These are phyloP conservation scores for Trypanosoma melophagium DNA, from an alignment of 208 protist species.

Conservation along the genomic window DNA sequence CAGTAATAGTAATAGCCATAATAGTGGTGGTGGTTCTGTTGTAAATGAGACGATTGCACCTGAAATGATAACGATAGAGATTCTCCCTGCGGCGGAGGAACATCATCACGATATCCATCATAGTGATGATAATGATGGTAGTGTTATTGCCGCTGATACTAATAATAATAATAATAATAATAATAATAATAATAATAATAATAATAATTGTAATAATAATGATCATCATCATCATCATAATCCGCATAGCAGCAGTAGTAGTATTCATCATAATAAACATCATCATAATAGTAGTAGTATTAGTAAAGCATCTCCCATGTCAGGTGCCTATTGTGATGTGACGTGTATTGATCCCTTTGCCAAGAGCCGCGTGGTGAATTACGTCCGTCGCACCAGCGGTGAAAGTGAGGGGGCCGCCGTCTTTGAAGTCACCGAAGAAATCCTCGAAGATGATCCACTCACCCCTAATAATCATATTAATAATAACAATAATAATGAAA, in stretches of 20 bases:
- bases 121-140: conserved; percentile 7
- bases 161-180: background rate
- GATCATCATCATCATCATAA: no score
- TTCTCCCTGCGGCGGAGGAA: conserved; percentile 24
- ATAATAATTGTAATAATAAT: no score
- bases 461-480: no score
- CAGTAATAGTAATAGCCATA: background rate
- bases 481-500: no score
- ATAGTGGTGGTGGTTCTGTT: background rate
- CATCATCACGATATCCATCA: conserved; percentile 19
- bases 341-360: conserved; percentile 60
- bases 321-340: conserved; percentile 42
- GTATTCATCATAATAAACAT: no score
- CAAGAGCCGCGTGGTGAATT: conserved; percentile 71
- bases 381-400: conserved; percentile 60
- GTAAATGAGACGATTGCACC: conserved; percentile 30
- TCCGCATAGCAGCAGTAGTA: no score
- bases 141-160: background rate
- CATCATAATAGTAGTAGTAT: background rate
- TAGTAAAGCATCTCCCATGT: no score
- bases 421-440: conserved; percentile 35
- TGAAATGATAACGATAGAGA: conserved; percentile 58
- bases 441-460: no score
- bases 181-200: no score
- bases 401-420: conserved; percentile 13